Evolutionary conservation across 2,329 filamentous ascomycete genomes (phyloP).

Genomic region (Trichoderma sp.): DNA sequence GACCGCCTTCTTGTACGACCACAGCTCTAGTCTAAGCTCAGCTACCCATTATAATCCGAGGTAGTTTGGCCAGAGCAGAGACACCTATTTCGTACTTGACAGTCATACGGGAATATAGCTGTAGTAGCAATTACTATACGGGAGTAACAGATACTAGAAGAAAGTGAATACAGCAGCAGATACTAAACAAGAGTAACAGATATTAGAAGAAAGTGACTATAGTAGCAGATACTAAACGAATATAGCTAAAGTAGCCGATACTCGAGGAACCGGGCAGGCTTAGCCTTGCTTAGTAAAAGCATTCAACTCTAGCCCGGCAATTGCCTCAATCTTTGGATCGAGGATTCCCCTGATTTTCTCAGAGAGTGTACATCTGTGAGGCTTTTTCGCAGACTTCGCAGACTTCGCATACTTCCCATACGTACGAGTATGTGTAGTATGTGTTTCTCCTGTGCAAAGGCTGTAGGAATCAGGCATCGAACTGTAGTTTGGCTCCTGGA

Average conservation of each 20-base stretch:
- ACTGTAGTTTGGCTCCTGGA: neutral
- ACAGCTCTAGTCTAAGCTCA: neutral
- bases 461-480: neutral
- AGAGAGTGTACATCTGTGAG: neutral
- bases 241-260: neutral
- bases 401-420: too few species aligned
- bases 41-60: too few species aligned
- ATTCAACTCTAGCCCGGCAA: neutral
- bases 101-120: too few species aligned
- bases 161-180: neutral
- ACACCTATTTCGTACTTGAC: too few species aligned
- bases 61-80: too few species aligned
- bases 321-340: neutral
- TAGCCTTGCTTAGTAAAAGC: neutral
- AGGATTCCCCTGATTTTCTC: neutral
- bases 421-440: neutral
- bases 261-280: neutral
- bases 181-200: too few species aligned
- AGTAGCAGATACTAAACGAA: neutral
- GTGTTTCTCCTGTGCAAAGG: neutral
- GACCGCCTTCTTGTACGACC: neutral
- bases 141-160: neutral
- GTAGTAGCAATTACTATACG: neutral
- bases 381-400: neutral
- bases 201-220: neutral